Conservation (phyloP, 352 stramenopile genomes). For the Albugo candida region DNA sequence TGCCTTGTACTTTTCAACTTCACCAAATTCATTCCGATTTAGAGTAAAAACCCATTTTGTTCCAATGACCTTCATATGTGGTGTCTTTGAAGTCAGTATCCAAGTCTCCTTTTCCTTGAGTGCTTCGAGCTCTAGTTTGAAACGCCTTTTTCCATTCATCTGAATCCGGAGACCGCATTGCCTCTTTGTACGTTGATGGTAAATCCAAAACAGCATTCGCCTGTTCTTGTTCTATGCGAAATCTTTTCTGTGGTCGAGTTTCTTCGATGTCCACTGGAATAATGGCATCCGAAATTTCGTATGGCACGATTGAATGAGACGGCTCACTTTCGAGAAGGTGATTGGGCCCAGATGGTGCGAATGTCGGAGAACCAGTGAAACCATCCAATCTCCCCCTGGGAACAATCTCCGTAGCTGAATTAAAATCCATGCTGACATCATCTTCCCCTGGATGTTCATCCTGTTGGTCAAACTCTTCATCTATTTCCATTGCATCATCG, state of each 20-base stretch:
- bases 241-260: too few relatives aligned
- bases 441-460: background rate
- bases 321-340: too few relatives aligned
- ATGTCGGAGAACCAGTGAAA: too few relatives aligned
- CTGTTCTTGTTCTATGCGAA: too few relatives aligned
- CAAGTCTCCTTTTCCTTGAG: conserved; percentile 8
- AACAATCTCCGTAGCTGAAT: background rate
- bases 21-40: conserved; percentile 4
- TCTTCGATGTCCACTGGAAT: too few relatives aligned
- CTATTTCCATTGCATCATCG: background rate
- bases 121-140: conserved; percentile 2
- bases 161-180: background rate
- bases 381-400: background rate
- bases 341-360: too few relatives aligned
- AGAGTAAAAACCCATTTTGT: conserved; percentile 6
- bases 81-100: conserved; percentile 1
- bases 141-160: conserved; percentile 5
- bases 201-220: background rate
- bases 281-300: too few relatives aligned
- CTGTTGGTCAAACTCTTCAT: background rate
- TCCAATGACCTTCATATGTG: conserved; percentile 1
- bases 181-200: background rate
- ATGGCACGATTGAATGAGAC: too few relatives aligned
- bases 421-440: background rate
- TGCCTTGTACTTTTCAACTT: conserved; percentile 12